A percentile compares a stretch with the other conserved stretches of the same genome.
Conservation (phyloP, 2,329 filamentous ascomycete genomes). For the Colletotrichum sp. region DNA sequence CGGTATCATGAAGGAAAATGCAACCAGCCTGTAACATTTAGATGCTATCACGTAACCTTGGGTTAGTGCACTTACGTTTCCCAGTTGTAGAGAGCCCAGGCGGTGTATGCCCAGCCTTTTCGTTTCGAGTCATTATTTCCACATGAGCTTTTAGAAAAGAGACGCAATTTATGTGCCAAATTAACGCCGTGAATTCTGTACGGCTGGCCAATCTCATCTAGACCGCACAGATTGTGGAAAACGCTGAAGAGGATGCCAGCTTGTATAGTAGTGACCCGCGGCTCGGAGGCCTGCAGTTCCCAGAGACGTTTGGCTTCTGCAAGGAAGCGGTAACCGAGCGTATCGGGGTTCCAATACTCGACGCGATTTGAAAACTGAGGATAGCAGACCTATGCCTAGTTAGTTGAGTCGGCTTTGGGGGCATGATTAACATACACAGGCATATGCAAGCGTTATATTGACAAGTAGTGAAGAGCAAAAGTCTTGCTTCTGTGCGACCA, state of each 20-base stretch:
- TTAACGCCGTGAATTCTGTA: constrained; percentile 36
- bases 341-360: constrained; percentile 41
- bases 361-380: constrained; percentile 29
- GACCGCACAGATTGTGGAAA: constrained; percentile 34
- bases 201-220: constrained; percentile 41
- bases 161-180: constrained; percentile 33
- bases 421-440: constrained; percentile 29
- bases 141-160: neutral
- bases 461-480: constrained; percentile 32
- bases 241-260: constrained; percentile 37
- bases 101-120: neutral
- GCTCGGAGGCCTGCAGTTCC: constrained; percentile 34
- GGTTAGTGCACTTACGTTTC: neutral
- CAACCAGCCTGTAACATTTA: constrained; percentile 22
- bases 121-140: neutral
- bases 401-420: neutral
- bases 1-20: constrained; percentile 27
- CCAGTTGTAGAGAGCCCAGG: neutral
- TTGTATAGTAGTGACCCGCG: constrained; percentile 39
- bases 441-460: constrained; percentile 30
- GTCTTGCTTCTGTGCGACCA: constrained; percentile 18
- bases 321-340: constrained; percentile 38
- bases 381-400: constrained; percentile 32
- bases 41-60: neutral
- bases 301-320: constrained; percentile 43